Base-by-base conservation (phyloP, 225 moss, liverwort and hornwort genomes). In the Pleurozium schreberi region DNA sequence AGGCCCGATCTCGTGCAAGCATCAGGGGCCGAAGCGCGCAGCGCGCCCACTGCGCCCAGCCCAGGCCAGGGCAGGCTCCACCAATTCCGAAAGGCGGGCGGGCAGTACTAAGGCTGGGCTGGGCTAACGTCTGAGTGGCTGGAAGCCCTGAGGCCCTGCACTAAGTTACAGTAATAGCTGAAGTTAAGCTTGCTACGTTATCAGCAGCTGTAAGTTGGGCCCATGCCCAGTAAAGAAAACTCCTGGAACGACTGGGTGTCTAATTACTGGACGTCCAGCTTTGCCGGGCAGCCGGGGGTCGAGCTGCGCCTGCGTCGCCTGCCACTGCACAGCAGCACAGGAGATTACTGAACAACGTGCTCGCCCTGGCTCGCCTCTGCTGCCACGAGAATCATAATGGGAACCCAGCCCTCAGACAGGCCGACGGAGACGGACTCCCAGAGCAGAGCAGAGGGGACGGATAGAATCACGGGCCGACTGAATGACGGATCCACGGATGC, bases 321-420 rank as follows among this genome's bases (percentile, higher is more conserved):
- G 78, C 78, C 49, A 85, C 52, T 61, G 75, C 27, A 38, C 26
- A 57, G n/a, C 42, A 19, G 82, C 63, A 27, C 50, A 63, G 63
- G 84, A 67, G 83, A 67, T 76, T 82, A 80, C 76, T 58, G 50
- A 87, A 50, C 77, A 87, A 87, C 71, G 90, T 87, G 90, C 90
- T 84, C 87, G 17, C 61, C 49, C 80, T 68, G 36, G 38, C 80
- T 68, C 27, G 38, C n/a, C 86, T 8, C 80, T 28, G 40, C 69
- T 60, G 87, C 68, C 67, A 80, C 58, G 31, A 52, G 67, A 79
- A 87, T 90, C 84, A 90, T 88, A 84, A 90, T 79, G 80, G 75
- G 73, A 27, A 61, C 30, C 73, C 67, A 75, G 67, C 82, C 73
- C 73, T 25, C 42, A 40, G 40, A 31, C 42, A 42, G 60, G 21